Evolutionary conservation across 805 yeast genomes (phyloP), one percentile per base, ranked within the genome.

Genomic region (Osmozyma mogii): DNA sequence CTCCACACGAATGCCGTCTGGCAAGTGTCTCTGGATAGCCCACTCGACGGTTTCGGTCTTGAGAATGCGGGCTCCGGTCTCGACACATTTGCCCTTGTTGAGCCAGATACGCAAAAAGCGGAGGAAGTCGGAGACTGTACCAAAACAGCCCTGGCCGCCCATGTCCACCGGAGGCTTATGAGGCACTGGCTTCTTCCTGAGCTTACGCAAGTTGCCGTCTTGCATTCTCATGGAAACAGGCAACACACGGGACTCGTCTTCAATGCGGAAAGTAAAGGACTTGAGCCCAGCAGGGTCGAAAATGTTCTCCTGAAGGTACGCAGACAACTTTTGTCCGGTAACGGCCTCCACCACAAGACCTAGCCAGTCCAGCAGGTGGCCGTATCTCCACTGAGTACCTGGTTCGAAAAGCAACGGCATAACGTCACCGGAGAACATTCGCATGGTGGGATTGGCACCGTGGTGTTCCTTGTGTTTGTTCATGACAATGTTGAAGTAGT

Each of bases 61-160:
- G 25, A 65, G 42, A 15, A 64, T 50, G 20, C 35, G 41, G 0
- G 23, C 34, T 1, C 57, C 54, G 15, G 61, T 54, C 34, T 61
- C 66, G 3, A 65, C 63, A 24, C 65, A 56, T 9, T 41, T 35
- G 8, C 72, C 72, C 25, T 54, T 51, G 34, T 66, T 65, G 23
- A 67, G 45, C 38, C 66, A 50, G 7, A 56, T 45, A 6, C 67
- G 48, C 15, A 63, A 41, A 26, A 61, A 60, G 31, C 51, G 58
- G 34, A 63, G 45, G 32, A 53, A 63, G 40, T 62, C 69, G 3
- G 43, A 50, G 1, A 55, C 56, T 2, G 54, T 52, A 1, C 64
- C 61, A 31, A 51, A 56, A 29, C 59, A 49, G 2, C 69, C 69
- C 31, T 55, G 65, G n/a, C 69, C 69, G 6, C 68, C 69, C 59